Base-by-base conservation (phyloP, 164 flowering plant species). In the Aristolochia contorta region DNA sequence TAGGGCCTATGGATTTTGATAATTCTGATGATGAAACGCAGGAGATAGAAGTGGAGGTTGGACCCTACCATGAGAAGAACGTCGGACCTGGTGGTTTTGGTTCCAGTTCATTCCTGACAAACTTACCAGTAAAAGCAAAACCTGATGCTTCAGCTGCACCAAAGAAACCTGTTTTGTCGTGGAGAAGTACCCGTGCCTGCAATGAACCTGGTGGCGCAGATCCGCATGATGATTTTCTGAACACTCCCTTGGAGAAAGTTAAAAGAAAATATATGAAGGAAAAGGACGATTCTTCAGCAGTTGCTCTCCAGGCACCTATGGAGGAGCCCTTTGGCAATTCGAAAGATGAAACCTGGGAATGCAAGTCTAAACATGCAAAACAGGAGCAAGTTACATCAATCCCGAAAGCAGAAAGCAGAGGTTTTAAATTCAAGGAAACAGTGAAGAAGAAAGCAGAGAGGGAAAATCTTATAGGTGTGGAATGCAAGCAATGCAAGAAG, bases 401-500 rank as follows among this genome's bases (percentile, higher is more conserved):
- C 52, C 60, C 73, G 53, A 66, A 41, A 59, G 62, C 74, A 30
- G 78, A 72, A 18, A 62, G 65, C 22, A 79, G 59, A 67, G 72
- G 72, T 58, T 87, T 75, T 58, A 93, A 93, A 72, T 84, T 74
- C 66, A 83, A 86, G 54, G 91, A 82, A 71, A 83, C 94, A 0
- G 97, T 87, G 25, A 78, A 94, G 70, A 93, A 86, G 80, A 93
- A 87, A 72, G 75, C 84, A 46, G 96, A 84, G 32, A 78, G 96
- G 69, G 92, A 89, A 56, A 85, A 72, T 59, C 69, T 93, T 54
- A 83, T 78, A 78, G 97, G 98, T 65, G 57, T 86, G 45, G 92
- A 93, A 61, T 90, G 98, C 84, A 90, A 82, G 70, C 96, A 90
- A 56, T 93, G 98, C 76, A 87, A 83, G 74, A 93, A 93, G 64